phyloP scores from a whole-genome alignment of 2,329 filamentous ascomycete genomes.

The Gnomoniopsis sp. region DNA sequence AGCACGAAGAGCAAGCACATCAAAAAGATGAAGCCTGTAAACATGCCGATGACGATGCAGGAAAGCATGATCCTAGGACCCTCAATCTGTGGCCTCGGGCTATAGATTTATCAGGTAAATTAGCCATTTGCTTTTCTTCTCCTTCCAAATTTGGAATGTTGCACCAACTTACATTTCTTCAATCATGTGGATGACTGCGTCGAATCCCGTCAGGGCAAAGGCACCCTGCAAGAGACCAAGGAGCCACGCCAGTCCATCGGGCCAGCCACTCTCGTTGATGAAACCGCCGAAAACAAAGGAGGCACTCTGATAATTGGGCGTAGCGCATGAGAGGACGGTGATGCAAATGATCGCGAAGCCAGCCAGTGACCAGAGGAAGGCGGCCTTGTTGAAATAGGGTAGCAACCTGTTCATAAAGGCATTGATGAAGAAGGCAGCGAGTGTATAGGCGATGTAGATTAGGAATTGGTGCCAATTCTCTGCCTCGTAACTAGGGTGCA shows the following conservation, averaged over 20 bases:
- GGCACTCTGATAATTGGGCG: conserved; percentile 61
- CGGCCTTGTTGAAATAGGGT: conserved; percentile 63
- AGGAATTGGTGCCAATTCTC: conserved; percentile 70
- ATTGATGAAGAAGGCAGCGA: conserved; percentile 61
- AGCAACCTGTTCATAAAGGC: conserved; percentile 60
- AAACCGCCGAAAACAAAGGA: conserved; percentile 65
- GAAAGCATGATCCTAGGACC: conserved; percentile 66
- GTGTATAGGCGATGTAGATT: conserved; percentile 64
- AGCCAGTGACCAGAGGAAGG: conserved; percentile 67
- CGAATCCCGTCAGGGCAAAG: conserved; percentile 48
- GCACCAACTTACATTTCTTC: conserved; percentile 50
- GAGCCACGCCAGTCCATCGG: conserved; percentile 60
- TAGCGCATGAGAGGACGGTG: conserved; percentile 62
- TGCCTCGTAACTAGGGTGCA: conserved; percentile 53
- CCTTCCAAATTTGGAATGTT: not conserved
- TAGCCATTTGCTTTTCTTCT: not conserved
- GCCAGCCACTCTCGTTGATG: conserved; percentile 67
- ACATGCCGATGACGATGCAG: conserved; percentile 60
- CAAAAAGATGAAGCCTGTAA: conserved; percentile 48
- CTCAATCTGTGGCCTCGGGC: conserved; percentile 44
- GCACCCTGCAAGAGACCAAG: conserved; percentile 52
- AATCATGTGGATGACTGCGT: conserved; percentile 52
- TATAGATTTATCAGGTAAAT: not conserved
- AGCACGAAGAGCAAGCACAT: conserved; percentile 62
- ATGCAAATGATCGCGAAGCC: conserved; percentile 70